Conservation (phyloP, 805 yeast genomes). For the Saccharomyces paradoxus region DNA sequence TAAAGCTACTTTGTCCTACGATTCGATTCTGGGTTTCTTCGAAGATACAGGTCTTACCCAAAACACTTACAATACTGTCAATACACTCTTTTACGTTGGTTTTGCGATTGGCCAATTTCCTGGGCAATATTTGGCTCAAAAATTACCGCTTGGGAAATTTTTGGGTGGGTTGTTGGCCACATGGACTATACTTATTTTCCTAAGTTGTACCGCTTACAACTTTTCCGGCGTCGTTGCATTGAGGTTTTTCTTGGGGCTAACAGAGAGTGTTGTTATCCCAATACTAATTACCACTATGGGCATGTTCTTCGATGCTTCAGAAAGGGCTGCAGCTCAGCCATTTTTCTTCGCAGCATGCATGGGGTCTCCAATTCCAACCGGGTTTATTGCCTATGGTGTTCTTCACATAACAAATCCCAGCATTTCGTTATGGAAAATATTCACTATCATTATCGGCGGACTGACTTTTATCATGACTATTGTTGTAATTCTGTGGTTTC, state of each 20-base stretch:
- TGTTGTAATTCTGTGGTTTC: constrained; percentile 37
- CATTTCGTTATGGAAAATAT: constrained; percentile 43
- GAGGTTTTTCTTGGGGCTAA: constrained; percentile 46
- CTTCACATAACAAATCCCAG: constrained; percentile 16
- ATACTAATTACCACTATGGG: constrained; percentile 40
- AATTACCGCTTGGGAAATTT: constrained; percentile 35
- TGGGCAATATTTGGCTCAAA: constrained; percentile 29
- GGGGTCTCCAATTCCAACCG: constrained; percentile 45
- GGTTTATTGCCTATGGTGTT: constrained; percentile 40
- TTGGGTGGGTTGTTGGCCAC: constrained; percentile 31
- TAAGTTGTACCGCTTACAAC: constrained; percentile 39
- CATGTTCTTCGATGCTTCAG: constrained; percentile 41
- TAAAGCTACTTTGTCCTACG: constrained; percentile 43
- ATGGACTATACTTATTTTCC: constrained; percentile 42
- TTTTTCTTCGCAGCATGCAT: constrained; percentile 45
- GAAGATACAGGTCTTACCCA: constrained; percentile 39
- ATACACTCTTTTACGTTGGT: constrained; percentile 48
- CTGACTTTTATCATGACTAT: constrained; percentile 38
- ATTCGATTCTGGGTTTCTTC: constrained; percentile 41
- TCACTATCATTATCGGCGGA: constrained; percentile 50
- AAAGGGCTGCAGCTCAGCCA: constrained; percentile 46
- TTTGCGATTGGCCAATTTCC: constrained; percentile 37
- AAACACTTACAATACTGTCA: constrained; percentile 39
- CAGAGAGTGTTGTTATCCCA: constrained; percentile 40
- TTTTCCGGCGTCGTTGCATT: constrained; percentile 40